Conservation (phyloP, 1,139 yeast species). For the Kodamaea suecica region DNA sequence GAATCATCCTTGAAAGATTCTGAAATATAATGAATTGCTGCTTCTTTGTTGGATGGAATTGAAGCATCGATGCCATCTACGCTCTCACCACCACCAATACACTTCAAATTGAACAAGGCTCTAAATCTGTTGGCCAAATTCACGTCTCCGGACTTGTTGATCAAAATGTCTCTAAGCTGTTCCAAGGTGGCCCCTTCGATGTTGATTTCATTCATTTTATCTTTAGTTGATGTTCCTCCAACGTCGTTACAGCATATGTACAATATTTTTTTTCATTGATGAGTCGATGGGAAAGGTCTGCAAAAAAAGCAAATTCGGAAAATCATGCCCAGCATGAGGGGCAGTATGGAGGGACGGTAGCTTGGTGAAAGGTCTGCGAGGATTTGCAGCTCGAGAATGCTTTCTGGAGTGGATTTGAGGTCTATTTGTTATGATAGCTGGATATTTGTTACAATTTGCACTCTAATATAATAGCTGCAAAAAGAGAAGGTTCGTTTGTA, state of each 20-base stretch:
- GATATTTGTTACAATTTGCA: too few species aligned
- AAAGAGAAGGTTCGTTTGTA: too few species aligned
- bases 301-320: too few species aligned
- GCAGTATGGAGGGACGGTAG: too few species aligned
- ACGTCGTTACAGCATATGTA: too few species aligned
- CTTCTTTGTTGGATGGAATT: constrained; percentile 41
- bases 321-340: too few species aligned
- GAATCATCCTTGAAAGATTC: constrained; percentile 76
- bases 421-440: too few species aligned
- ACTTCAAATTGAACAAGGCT: constrained; percentile 87
- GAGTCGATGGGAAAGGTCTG: too few species aligned
- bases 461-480: too few species aligned
- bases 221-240: neutral
- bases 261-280: constrained; percentile 1
- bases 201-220: constrained; percentile 33
- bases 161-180: constrained; percentile 65
- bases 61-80: constrained; percentile 12
- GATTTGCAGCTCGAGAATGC: too few species aligned
- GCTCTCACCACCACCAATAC: constrained; percentile 63
- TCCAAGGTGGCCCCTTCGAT: constrained; percentile 57
- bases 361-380: too few species aligned
- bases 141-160: constrained; percentile 61
- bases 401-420: too few species aligned
- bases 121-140: constrained; percentile 85
- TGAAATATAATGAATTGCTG: constrained; percentile 81